A percentile compares a stretch with the other conserved stretches of the same genome.
phyloP scores from a whole-genome alignment of 257 asterid species.

The Oldenlandia corymbosa region DNA sequence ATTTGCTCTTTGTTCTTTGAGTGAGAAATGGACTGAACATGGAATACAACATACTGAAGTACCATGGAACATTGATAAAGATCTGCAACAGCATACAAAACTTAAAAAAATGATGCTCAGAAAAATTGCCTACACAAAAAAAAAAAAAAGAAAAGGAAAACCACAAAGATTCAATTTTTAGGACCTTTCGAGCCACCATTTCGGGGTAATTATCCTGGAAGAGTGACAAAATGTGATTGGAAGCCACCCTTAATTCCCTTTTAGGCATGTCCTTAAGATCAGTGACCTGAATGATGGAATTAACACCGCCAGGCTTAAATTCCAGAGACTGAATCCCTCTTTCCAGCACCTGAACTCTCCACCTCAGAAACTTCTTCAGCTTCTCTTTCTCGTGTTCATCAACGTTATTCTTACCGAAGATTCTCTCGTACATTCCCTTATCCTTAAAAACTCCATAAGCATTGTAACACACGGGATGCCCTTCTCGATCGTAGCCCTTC shows the following conservation, averaged over 20 bases:
- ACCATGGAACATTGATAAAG: conserved; percentile 92
- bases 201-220: conserved; percentile 96
- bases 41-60: conserved; percentile 79
- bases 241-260: conserved; percentile 72
- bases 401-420: conserved; percentile 66
- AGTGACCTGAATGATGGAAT: conserved; percentile 63
- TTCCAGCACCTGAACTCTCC: conserved; percentile 74
- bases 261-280: conserved; percentile 87
- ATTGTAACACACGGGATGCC: conserved; percentile 88
- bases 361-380: conserved; percentile 46
- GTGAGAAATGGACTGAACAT: conserved; percentile 94
- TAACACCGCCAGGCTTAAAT: conserved; percentile 78
- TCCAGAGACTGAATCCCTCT: conserved; percentile 57
- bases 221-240: conserved; percentile 73
- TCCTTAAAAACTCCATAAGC: conserved; percentile 83
- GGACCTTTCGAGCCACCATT: conserved; percentile 88
- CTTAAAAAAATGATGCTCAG: background rate
- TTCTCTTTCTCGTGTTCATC: too few relatives aligned
- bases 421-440: conserved; percentile 50
- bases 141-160: too few relatives aligned
- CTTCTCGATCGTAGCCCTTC: conserved; percentile 53
- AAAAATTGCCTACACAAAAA: too few relatives aligned
- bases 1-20: conserved; percentile 90
- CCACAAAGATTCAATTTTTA: too few relatives aligned
- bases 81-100: conserved; percentile 33